phyloP scores from a whole-genome alignment of 78 protist genomes.

The Tieghemostelium lacteum region DNA sequence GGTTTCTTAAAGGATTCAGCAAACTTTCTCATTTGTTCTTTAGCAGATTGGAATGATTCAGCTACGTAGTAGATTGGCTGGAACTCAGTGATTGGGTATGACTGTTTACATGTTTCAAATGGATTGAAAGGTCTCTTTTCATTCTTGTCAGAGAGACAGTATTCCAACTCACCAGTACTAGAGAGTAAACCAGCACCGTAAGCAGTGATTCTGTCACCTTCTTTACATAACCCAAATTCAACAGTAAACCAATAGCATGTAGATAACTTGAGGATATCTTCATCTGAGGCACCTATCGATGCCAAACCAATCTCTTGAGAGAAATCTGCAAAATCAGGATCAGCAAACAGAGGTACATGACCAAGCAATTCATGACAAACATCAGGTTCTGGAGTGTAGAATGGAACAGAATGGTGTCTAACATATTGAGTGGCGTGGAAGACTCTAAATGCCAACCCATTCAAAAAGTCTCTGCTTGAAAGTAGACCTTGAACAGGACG shows the following conservation, averaged over 20 bases:
- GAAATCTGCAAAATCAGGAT: conserved; percentile 96
- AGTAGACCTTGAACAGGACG: conserved; percentile 96
- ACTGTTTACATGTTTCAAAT: conserved; percentile 27
- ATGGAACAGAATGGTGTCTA: conserved; percentile 94
- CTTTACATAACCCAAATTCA: conserved; percentile 96
- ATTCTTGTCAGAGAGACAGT: conserved; percentile 33
- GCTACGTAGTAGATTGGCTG: conserved; percentile 96
- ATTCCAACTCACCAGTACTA: conserved; percentile 94
- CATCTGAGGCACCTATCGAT: conserved; percentile 95
- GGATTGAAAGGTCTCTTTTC: conserved; percentile 43
- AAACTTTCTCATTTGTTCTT: conserved; percentile 73
- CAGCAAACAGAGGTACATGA: conserved; percentile 97
- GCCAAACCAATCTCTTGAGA: conserved; percentile 95
- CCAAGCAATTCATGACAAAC: conserved; percentile 96
- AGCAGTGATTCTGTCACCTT: conserved; percentile 87
- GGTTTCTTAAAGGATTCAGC: conserved; percentile 78
- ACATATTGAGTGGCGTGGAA: conserved; percentile 97
- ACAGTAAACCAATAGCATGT: conserved; percentile 96
- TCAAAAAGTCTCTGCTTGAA: conserved; percentile 93
- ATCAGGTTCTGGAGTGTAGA: conserved; percentile 99
- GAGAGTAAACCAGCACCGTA: conserved; percentile 97
- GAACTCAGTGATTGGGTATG: conserved; percentile 94
- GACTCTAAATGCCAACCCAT: conserved; percentile 95
- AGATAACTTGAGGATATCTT: conserved; percentile 88
- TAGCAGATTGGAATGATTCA: conserved; percentile 88